These are phyloP conservation scores for Lentinula lateritia DNA, from an alignment of 768 basidiomycete genomes.

Conservation along the genomic window DNA sequence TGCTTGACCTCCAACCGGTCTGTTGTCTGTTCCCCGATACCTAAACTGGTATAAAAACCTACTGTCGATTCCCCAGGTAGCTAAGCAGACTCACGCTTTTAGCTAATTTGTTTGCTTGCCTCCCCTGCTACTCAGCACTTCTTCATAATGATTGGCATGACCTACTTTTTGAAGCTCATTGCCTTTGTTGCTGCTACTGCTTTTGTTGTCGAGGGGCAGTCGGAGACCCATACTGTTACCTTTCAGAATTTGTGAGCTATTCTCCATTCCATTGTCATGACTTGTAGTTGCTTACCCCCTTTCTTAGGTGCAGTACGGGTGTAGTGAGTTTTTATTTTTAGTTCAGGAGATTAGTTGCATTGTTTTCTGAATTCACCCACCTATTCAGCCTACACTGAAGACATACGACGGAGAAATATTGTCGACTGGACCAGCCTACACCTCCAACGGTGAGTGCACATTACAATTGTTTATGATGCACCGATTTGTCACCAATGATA, in stretches of 20 bases:
- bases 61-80: too few relatives aligned
- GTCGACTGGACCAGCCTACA: conserved; percentile 22
- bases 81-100: too few relatives aligned
- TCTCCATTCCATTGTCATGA: too few relatives aligned
- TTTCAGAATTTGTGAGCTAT: not conserved
- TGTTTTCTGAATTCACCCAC: not conserved
- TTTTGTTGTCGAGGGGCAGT: not conserved
- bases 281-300: too few relatives aligned
- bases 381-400: conserved; percentile 7
- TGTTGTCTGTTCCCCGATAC: too few relatives aligned
- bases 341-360: not conserved
- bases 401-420: conserved; percentile 15
- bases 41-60: too few relatives aligned
- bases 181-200: not conserved
- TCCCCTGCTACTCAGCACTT: too few relatives aligned
- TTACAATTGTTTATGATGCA: not conserved
- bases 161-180: not conserved
- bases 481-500: not conserved
- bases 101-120: too few relatives aligned
- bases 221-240: conserved; percentile 1
- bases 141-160: not conserved
- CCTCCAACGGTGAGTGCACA: conserved; percentile 10
- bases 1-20: too few relatives aligned
- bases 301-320: not conserved
- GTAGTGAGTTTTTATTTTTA: not conserved